A percentile compares a stretch with the other conserved stretches of the same genome.
Conservation (phyloP, 2,329 filamentous ascomycete species). For the Neofusicoccum umdonicola region DNA sequence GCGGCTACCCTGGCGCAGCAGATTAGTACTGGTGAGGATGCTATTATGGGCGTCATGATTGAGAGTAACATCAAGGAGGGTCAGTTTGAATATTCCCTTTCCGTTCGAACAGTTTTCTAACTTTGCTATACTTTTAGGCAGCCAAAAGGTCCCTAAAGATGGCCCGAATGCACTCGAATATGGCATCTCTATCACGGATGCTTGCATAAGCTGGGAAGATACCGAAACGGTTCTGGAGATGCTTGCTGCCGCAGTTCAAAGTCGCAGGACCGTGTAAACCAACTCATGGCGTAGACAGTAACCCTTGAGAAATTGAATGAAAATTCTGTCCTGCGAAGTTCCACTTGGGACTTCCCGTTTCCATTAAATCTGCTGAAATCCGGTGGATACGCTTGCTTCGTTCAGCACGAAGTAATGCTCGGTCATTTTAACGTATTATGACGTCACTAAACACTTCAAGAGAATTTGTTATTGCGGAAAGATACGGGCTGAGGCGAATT, state of each 20-base stretch:
- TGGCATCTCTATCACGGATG: slow-evolving; percentile 95
- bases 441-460: too few species aligned
- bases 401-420: too few species aligned
- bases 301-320: too few species aligned
- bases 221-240: slow-evolving; percentile 75
- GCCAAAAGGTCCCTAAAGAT: slow-evolving; percentile 86
- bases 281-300: too few species aligned
- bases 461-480: too few species aligned
- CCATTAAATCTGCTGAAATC: too few species aligned
- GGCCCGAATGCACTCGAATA: slow-evolving; percentile 83
- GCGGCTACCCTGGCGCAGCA: slow-evolving; percentile 78
- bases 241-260: slow-evolving; percentile 76
- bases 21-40: slow-evolving; percentile 77
- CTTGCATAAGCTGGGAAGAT: slow-evolving; percentile 92
- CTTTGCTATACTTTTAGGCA: slow-evolving; percentile 50
- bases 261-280: slow-evolving; percentile 56
- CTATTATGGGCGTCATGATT: slow-evolving; percentile 97
- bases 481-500: too few species aligned
- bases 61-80: slow-evolving; percentile 96
- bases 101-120: neutral
- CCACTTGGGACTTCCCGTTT: too few species aligned
- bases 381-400: too few species aligned
- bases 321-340: too few species aligned
- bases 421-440: too few species aligned
- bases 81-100: slow-evolving; percentile 38